Evolutionary conservation across 2,329 filamentous ascomycete species (phyloP), one percentile per base, ranked within the genome.

Genomic region (Paramyrothecium roridum): DNA sequence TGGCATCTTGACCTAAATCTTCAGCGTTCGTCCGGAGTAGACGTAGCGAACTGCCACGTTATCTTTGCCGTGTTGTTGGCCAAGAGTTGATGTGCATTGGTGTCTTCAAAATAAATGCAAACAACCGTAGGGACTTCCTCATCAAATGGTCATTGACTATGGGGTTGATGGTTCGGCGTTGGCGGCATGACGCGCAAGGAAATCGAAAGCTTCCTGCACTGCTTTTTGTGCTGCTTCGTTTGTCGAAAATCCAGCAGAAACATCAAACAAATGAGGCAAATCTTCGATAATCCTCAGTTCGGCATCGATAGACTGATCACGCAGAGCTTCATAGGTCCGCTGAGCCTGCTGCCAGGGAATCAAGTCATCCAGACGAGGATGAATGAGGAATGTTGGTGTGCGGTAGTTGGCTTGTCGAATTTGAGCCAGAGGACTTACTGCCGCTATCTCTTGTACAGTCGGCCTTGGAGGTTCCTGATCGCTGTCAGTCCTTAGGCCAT

Each of bases 371-470:
- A 56, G 50, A 1, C 50, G 58, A 0, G 60, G 58, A 54, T 72
- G 69, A 1, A 73, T 57, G 0, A 75, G 21, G 54, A 70, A 73
- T 3, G 70, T 75, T 8, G 70, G 71, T 3, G 61, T 63, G 4
- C 48, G 48, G 54, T 74, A 74, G 1, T 48, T 62, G 2, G 69
- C 69, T 2, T 51, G 22, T 2, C 51, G 26, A n/a, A 73, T 65
- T 16, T 73, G 71, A 0, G 68, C 64, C 1, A 65, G 54, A 1
- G 72, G 70, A 49, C 67, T 68, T 22, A 64, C 54, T 17, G 63
- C 56, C 3, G 34, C 37, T 17, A 70, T 55, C 11, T 50, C n/a
- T n/a, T 30, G 30, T 3, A 6, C 16, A 6, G 45, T 50, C 11
- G 63, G 63, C 12, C 16, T 7, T 17, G 30, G 13, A n/a, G 49